Conservation (phyloP, 2,329 filamentous ascomycete species). For the Trichoderma koningii region DNA sequence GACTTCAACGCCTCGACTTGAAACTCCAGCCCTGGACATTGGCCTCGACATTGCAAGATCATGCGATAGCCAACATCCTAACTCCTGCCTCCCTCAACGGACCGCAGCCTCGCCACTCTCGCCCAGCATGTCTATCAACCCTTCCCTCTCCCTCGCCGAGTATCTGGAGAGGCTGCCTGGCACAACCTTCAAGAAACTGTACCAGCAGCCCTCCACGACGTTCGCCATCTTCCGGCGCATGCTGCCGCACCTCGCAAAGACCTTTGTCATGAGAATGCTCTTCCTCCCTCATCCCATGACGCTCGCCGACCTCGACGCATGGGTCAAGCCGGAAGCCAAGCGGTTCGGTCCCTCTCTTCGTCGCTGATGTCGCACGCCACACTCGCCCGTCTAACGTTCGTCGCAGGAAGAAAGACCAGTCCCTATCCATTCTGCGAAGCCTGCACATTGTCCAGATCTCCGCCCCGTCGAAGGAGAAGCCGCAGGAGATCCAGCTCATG, state of each 20-base stretch:
- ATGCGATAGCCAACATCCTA: constrained; percentile 1
- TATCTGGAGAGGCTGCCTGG: constrained; percentile 91
- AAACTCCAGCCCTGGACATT: background rate
- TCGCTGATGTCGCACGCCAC: background rate
- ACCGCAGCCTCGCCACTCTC: constrained; percentile 29
- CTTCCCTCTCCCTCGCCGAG: constrained; percentile 69
- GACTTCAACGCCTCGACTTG: background rate
- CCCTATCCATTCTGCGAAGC: constrained; percentile 73
- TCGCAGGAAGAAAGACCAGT: constrained; percentile 75
- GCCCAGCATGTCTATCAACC: constrained; percentile 50
- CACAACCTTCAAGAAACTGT: constrained; percentile 86
- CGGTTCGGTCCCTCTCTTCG: constrained; percentile 34
- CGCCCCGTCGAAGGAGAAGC: constrained; percentile 59
- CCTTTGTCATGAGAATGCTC: constrained; percentile 90
- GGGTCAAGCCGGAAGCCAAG: constrained; percentile 70
- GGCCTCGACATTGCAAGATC: background rate
- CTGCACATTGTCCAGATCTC: constrained; percentile 82
- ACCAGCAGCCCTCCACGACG: constrained; percentile 92
- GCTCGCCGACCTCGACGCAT: constrained; percentile 78
- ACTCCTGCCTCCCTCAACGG: constrained; percentile 31
- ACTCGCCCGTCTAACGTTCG: background rate
- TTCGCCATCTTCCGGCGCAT: constrained; percentile 97
- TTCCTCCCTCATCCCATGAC: constrained; percentile 83
- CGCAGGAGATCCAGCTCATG: constrained; percentile 74
- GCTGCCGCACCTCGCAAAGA: constrained; percentile 95